Evolutionary conservation across 2,329 filamentous ascomycete genomes (phyloP).

Genomic region (Phialophora expanda): DNA sequence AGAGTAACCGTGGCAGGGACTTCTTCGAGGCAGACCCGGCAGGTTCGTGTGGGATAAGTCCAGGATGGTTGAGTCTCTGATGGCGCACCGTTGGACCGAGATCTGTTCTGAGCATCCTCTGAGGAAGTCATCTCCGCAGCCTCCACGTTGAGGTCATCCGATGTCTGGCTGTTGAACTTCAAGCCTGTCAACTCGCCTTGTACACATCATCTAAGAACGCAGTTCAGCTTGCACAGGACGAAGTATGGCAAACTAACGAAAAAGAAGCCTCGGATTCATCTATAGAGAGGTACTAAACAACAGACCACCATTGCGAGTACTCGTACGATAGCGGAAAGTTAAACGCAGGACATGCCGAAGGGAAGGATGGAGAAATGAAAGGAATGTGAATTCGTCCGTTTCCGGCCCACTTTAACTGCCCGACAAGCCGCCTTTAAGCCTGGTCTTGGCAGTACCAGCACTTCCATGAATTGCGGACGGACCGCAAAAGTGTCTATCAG

Average conservation of each 20-base stretch:
- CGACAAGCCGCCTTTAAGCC: background rate
- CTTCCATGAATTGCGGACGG: background rate
- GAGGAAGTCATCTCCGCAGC: constrained; percentile 21
- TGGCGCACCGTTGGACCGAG: background rate
- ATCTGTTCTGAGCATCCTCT: constrained; percentile 3
- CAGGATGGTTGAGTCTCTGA: constrained; percentile 29
- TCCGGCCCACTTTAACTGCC: constrained; percentile 1
- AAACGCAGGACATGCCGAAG: background rate
- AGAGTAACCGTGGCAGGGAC: constrained; percentile 66
- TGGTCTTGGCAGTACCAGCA: background rate
- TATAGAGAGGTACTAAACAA: background rate
- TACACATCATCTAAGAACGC: constrained; percentile 15
- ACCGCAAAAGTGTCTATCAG: background rate
- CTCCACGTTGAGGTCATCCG: constrained; percentile 3
- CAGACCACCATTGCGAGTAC: constrained; percentile 7
- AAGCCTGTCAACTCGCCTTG: constrained; percentile 7
- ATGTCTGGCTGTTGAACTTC: constrained; percentile 5
- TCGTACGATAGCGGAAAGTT: background rate
- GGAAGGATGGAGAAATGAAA: background rate
- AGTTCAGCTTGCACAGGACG: background rate
- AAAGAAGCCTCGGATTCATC: background rate
- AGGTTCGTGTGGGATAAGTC: constrained; percentile 72
- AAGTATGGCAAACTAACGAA: background rate
- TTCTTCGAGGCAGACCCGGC: constrained; percentile 86
- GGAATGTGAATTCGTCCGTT: constrained; percentile 12